A percentile compares a stretch with the other conserved stretches of the same genome.
These are phyloP conservation scores for Epichloe festucae DNA, from an alignment of 2,329 filamentous ascomycete species.

Conservation along the genomic window DNA sequence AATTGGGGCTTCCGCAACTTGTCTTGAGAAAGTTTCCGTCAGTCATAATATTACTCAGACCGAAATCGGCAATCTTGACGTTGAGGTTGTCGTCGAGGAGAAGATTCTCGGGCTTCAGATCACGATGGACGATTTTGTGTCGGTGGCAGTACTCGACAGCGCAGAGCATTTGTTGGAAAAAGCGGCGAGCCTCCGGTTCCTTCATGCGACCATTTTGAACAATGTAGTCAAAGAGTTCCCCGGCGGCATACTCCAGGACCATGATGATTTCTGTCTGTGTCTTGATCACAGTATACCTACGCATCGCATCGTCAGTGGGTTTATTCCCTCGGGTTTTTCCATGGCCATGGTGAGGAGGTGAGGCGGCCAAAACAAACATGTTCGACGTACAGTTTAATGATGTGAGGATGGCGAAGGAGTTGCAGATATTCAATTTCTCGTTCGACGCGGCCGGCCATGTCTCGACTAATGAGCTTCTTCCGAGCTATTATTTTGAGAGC, in stretches of 20 bases:
- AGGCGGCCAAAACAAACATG: background rate
- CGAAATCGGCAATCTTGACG: slow-evolving; percentile 98
- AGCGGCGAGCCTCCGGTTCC: slow-evolving; percentile 84
- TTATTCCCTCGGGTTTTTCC: background rate
- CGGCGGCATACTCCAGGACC: slow-evolving; percentile 95
- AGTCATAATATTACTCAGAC: slow-evolving; percentile 98
- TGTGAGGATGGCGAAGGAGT: slow-evolving; percentile 88
- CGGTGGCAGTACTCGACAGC: slow-evolving; percentile 98
- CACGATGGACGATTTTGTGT: slow-evolving; percentile 96
- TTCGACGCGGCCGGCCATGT: slow-evolving; percentile 97
- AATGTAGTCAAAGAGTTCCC: slow-evolving; percentile 96
- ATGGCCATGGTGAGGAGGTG: background rate
- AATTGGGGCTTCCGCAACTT: slow-evolving; percentile 95
- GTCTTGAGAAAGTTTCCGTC: slow-evolving; percentile 99
- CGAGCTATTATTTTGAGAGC: slow-evolving; percentile 95
- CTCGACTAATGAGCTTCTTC: slow-evolving; percentile 88
- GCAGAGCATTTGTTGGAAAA: slow-evolving; percentile 98
- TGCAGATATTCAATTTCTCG: slow-evolving; percentile 97
- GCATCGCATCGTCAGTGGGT: background rate
- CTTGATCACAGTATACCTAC: slow-evolving; percentile 89
- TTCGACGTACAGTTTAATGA: slow-evolving; percentile 78
- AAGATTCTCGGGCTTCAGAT: slow-evolving; percentile 93
- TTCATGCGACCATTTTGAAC: slow-evolving; percentile 86
- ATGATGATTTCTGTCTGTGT: slow-evolving; percentile 93
- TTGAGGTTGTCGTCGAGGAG: slow-evolving; percentile 91